A percentile compares a stretch with the other conserved stretches of the same genome.
Evolutionary conservation across 163 green algal genomes (phyloP).

Genomic region (Chloromonas sp.): DNA sequence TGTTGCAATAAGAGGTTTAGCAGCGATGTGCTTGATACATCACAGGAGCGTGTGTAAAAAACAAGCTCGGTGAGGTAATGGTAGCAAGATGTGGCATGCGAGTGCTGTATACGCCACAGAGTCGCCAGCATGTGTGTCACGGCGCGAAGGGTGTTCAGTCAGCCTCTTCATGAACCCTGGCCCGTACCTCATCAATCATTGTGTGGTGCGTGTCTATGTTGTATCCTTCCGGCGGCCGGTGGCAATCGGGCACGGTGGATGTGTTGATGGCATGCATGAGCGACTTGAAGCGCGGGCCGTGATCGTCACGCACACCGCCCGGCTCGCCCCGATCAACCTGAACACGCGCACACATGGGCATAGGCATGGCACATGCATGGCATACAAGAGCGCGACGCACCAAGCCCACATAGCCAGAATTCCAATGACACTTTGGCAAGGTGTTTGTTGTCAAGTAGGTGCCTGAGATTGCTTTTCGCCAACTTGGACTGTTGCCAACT

Average conservation of each 20-base stretch:
- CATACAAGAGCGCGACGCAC: not conserved
- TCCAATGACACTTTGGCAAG: not conserved
- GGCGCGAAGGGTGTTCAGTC: too few relatives aligned
- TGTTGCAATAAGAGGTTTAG: too few relatives aligned
- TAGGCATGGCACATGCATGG: not conserved
- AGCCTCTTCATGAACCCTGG: too few relatives aligned
- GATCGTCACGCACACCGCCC: not conserved
- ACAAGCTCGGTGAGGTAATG: too few relatives aligned
- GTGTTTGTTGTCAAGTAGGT: too few relatives aligned
- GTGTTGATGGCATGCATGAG: conserved; percentile 1
- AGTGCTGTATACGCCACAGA: too few relatives aligned
- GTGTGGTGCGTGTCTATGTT: not conserved
- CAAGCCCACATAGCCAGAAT: not conserved
- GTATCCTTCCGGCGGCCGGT: not conserved
- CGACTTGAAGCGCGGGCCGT: not conserved
- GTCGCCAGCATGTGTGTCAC: too few relatives aligned
- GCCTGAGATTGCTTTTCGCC: too few relatives aligned
- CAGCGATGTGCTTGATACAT: too few relatives aligned
- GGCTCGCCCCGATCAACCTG: not conserved
- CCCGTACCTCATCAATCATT: not conserved
- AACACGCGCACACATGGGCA: not conserved
- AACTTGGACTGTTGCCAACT: too few relatives aligned
- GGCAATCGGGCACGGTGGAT: not conserved
- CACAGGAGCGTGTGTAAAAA: too few relatives aligned
- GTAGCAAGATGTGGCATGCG: too few relatives aligned